These are phyloP conservation scores for Trypanosoma rangeli DNA, from an alignment of 208 protist genomes.

Conservation along the genomic window DNA sequence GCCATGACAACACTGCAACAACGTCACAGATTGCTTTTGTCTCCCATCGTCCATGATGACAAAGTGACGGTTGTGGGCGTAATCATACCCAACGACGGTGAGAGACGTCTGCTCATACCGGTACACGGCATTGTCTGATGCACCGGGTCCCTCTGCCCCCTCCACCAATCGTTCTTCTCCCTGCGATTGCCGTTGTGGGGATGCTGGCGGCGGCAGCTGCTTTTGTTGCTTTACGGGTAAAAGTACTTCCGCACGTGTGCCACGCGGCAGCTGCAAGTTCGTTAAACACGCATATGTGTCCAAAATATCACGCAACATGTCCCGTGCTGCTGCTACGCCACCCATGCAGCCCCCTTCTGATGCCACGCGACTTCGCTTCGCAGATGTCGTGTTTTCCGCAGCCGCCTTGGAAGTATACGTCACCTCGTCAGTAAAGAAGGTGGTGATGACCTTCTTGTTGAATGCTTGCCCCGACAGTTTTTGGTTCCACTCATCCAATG, in stretches of 20 bases:
- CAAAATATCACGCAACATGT: neutral
- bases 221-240: slow-evolving; percentile 7
- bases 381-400: neutral
- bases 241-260: slow-evolving; percentile 26
- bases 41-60: slow-evolving; percentile 35
- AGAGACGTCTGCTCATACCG: slow-evolving; percentile 18
- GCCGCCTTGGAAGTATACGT: neutral
- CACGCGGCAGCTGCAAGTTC: slow-evolving; percentile 13
- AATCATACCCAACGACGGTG: slow-evolving; percentile 67
- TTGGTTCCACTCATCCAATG: slow-evolving; percentile 46
- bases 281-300: neutral
- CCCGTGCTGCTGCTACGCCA: neutral
- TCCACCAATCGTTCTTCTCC: neutral
- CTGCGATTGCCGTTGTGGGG: too few relatives aligned
- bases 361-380: slow-evolving; percentile 5
- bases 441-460: slow-evolving; percentile 7
- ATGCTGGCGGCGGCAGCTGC: neutral
- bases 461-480: slow-evolving; percentile 46
- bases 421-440: slow-evolving; percentile 23
- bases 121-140: neutral
- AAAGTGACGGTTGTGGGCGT: slow-evolving; percentile 44
- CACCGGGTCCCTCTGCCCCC: slow-evolving; percentile 1
- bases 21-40: slow-evolving; percentile 18
- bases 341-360: neutral
- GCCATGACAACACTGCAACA: slow-evolving; percentile 1